These are phyloP conservation scores for Cymbidium sinense DNA, from an alignment of 106 monocot genomes.

Conservation along the genomic window DNA sequence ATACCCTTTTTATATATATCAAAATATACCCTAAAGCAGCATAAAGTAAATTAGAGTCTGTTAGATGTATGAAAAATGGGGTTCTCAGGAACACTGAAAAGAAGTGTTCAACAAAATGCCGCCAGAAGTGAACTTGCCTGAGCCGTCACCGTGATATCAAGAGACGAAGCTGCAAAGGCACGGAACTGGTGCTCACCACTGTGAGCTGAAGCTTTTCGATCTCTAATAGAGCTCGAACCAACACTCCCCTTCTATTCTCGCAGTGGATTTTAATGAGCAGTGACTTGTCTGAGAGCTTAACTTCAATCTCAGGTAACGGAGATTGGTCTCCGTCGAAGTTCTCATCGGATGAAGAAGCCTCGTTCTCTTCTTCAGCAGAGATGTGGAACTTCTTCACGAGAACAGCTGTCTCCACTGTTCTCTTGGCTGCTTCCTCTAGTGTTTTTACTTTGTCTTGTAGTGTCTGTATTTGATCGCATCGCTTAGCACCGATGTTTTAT, in stretches of 20 bases:
- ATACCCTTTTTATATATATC: too few species aligned
- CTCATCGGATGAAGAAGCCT: conserved; percentile 4
- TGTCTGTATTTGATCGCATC: conserved; percentile 7
- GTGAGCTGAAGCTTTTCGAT: conserved; percentile 10
- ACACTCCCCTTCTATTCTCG: background rate
- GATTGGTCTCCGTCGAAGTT: background rate
- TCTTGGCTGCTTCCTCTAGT: conserved; percentile 8
- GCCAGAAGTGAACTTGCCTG: too few species aligned
- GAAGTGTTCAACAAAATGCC: background rate
- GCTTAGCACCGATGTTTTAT: conserved; percentile 6
- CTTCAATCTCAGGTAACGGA: conserved; percentile 4
- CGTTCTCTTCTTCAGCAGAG: background rate
- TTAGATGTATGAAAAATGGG: too few species aligned
- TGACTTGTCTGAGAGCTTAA: conserved; percentile 8
- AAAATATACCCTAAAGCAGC: too few species aligned
- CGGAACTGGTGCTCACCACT: background rate
- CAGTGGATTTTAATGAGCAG: conserved; percentile 12
- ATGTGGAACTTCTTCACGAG: conserved; percentile 1
- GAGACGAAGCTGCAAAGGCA: conserved; percentile 8
- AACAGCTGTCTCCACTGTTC: conserved; percentile 5
- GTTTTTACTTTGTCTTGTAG: conserved; percentile 4
- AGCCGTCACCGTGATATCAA: conserved; percentile 10
- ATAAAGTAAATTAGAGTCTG: too few species aligned
- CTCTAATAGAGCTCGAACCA: conserved; percentile 1
- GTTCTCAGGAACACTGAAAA: background rate